A percentile compares a stretch with the other conserved stretches of the same genome.
phyloP scores from a whole-genome alignment of 2,329 filamentous ascomycete genomes.

The Neoscytalidium dimidiatum region DNA sequence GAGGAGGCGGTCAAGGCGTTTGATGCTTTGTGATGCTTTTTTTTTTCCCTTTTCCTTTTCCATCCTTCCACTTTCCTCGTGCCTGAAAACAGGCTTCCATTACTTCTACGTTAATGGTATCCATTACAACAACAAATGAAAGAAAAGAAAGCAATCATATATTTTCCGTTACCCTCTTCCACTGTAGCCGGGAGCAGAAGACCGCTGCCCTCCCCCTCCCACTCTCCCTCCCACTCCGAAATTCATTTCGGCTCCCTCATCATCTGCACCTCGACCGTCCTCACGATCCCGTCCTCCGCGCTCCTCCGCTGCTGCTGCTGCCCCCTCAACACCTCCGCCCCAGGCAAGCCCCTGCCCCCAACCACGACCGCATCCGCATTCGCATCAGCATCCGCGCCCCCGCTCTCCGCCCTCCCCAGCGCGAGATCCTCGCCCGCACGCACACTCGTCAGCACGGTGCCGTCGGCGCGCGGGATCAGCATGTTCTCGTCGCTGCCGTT shows the following conservation, averaged over 20 bases:
- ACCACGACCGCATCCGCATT: not conserved
- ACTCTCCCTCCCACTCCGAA: not conserved
- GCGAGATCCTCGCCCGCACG: not conserved
- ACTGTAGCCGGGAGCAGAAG: no score
- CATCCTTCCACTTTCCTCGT: no score
- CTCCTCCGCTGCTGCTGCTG: no score
- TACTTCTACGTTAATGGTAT: no score
- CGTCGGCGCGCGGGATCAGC: not conserved
- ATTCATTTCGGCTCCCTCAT: constrained; percentile 3
- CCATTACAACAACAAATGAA: not conserved
- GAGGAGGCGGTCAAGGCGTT: constrained; percentile 33
- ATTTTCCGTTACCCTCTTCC: no score
- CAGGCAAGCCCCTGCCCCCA: not conserved
- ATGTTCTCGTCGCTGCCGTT: constrained; percentile 7
- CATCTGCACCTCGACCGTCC: constrained; percentile 15
- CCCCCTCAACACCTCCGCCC: no score
- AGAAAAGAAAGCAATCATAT: not conserved
- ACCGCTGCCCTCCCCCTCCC: not conserved
- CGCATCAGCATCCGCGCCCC: not conserved
- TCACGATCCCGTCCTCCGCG: constrained; percentile 4
- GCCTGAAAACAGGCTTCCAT: no score
- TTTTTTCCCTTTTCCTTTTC: no score
- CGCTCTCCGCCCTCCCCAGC: not conserved
- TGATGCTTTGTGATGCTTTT: not conserved
- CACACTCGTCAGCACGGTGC: not conserved